Percentiles rank a stretch among this genome's conserved stretches.
phyloP scores from a whole-genome alignment of 2,329 filamentous ascomycete species.

The Rutstroemia sp. region DNA sequence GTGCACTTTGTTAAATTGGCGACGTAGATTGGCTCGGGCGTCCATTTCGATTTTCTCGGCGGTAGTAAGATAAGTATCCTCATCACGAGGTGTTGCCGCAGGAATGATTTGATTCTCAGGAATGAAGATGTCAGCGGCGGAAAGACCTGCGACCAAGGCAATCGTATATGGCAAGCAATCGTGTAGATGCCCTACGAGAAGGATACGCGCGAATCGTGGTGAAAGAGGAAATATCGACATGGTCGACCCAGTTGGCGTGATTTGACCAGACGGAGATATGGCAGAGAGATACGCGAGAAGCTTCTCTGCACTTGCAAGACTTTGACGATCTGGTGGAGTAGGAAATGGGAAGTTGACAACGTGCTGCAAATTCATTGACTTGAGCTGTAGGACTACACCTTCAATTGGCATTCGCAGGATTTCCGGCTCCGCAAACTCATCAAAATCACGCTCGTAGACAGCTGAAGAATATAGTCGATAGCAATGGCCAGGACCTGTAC shows the following conservation, averaged over 20 bases:
- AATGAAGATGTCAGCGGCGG: slow-evolving; percentile 81
- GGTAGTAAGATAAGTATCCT: slow-evolving; percentile 50
- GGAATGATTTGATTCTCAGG: slow-evolving; percentile 72
- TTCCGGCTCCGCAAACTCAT: slow-evolving; percentile 80
- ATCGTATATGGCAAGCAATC: slow-evolving; percentile 80
- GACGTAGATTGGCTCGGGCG: slow-evolving; percentile 55
- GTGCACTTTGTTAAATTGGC: slow-evolving; percentile 62
- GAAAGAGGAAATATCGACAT: slow-evolving; percentile 87
- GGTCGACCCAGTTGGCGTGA: slow-evolving; percentile 74
- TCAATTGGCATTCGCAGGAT: slow-evolving; percentile 88
- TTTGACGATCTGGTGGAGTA: slow-evolving; percentile 72
- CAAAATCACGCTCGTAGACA: slow-evolving; percentile 84
- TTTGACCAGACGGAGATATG: slow-evolving; percentile 60
- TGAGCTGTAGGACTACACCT: slow-evolving; percentile 85
- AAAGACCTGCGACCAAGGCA: slow-evolving; percentile 79
- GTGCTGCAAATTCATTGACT: slow-evolving; percentile 85
- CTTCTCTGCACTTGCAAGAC: slow-evolving; percentile 76
- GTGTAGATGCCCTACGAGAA: slow-evolving; percentile 80
- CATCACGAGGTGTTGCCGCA: slow-evolving; percentile 38
- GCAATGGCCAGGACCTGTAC: slow-evolving; percentile 93
- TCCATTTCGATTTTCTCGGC: slow-evolving; percentile 67
- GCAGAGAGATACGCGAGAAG: slow-evolving; percentile 81
- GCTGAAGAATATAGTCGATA: slow-evolving; percentile 93
- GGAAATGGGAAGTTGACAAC: slow-evolving; percentile 95
- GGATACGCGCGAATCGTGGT: slow-evolving; percentile 83